phyloP scores from a whole-genome alignment of 805 yeast species.

The Ogataea populi-albae region DNA sequence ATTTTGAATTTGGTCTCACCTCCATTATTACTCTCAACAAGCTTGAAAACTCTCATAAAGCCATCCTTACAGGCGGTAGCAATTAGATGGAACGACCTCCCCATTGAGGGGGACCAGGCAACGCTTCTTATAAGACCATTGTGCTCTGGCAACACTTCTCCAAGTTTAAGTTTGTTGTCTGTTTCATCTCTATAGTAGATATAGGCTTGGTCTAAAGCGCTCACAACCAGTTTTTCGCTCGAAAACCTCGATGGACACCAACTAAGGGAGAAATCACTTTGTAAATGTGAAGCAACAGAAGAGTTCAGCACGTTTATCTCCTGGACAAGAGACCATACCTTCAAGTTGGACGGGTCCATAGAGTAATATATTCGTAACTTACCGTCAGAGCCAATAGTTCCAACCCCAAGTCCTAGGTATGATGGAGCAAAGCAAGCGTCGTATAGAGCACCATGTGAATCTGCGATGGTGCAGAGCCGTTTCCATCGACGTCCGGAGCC shows the following conservation, averaged over 20 bases:
- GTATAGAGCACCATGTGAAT: conserved; percentile 84
- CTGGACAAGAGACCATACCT: conserved; percentile 74
- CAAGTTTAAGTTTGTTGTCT: conserved; percentile 49
- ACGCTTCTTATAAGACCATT: conserved; percentile 82
- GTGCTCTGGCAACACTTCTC: conserved; percentile 76
- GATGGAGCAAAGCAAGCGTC: conserved; percentile 88
- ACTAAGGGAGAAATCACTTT: conserved; percentile 77
- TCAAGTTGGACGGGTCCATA: conserved; percentile 81
- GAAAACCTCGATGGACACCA: conserved; percentile 91
- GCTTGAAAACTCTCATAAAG: conserved; percentile 76
- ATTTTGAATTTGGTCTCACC: conserved; percentile 17
- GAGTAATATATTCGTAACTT: conserved; percentile 82
- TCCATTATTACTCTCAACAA: conserved; percentile 42
- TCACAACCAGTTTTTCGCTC: conserved; percentile 75
- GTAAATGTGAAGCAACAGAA: conserved; percentile 78
- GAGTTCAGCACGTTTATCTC: conserved; percentile 65
- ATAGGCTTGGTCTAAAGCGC: conserved; percentile 84
- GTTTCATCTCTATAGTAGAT: conserved; percentile 54
- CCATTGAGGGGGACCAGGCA: conserved; percentile 97
- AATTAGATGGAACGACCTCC: conserved; percentile 77
- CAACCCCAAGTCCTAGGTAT: conserved; percentile 76
- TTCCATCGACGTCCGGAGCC: conserved; percentile 86
- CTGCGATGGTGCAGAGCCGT: conserved; percentile 71
- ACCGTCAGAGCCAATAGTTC: conserved; percentile 89
- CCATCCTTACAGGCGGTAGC: conserved; percentile 99